Evolutionary conservation across 2,329 filamentous ascomycete species (phyloP).

Genomic region (Neonectria coccinea): DNA sequence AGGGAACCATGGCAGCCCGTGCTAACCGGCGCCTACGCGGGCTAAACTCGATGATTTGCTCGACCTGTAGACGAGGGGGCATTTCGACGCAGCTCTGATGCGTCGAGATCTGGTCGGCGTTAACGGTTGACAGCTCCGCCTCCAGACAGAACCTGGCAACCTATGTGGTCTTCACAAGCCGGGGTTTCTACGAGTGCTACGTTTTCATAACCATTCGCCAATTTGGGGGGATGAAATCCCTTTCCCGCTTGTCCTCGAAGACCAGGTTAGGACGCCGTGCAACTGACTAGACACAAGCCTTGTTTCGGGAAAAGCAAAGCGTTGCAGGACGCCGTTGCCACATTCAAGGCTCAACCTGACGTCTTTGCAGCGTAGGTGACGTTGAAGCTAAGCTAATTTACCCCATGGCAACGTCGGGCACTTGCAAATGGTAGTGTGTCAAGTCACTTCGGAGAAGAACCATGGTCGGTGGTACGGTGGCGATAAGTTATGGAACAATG

Average conservation of each 20-base stretch:
- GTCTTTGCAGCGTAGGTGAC: background rate
- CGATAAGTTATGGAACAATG: conserved; percentile 18
- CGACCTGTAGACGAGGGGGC: conserved; percentile 10
- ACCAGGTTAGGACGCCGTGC: conserved; percentile 1
- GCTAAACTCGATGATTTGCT: conserved; percentile 6
- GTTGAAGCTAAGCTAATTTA: background rate
- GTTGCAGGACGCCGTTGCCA: conserved; percentile 16
- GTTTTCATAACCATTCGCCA: conserved; percentile 13
- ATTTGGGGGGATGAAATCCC: background rate
- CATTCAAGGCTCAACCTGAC: conserved; percentile 5
- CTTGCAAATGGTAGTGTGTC: conserved; percentile 20
- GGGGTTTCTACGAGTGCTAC: conserved; percentile 13
- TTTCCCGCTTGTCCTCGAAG: conserved; percentile 13
- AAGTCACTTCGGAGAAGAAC: background rate
- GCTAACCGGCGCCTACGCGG: conserved; percentile 11
- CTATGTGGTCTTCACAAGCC: background rate
- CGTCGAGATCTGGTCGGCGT: conserved; percentile 22
- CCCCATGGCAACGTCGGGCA: conserved; percentile 11
- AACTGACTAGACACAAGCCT: conserved; percentile 14
- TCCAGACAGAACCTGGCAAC: background rate
- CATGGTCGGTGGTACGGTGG: conserved; percentile 21
- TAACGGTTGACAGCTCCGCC: conserved; percentile 22
- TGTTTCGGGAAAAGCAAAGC: conserved; percentile 14
- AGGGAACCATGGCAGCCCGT: conserved; percentile 12
- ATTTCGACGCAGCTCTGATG: conserved; percentile 22